phyloP scores from a whole-genome alignment of 2,329 filamentous ascomycete species.

The Pseudopithomyces chartarum region DNA sequence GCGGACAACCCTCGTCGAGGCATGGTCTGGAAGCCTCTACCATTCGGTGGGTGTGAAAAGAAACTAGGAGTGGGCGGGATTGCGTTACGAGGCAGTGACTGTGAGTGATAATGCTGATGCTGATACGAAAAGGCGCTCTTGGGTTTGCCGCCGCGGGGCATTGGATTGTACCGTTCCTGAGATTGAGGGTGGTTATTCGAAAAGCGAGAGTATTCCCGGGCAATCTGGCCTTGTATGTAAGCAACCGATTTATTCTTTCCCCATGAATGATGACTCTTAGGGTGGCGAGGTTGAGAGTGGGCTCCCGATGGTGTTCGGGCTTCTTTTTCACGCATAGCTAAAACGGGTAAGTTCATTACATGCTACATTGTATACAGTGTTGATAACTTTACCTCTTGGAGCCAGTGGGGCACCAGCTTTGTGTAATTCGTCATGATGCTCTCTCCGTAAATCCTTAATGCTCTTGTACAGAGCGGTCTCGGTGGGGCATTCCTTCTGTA shows the following conservation, averaged over 20 bases:
- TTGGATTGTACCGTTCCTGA: not conserved
- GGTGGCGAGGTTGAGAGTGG: not conserved
- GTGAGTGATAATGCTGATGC: not conserved
- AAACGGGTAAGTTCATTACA: not conserved
- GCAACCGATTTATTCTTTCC: not conserved
- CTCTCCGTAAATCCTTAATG: not conserved
- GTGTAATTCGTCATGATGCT: not conserved
- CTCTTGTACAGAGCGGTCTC: not conserved
- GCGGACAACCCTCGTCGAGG: not conserved
- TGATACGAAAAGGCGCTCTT: not conserved
- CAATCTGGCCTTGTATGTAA: not conserved
- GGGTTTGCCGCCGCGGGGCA: not conserved
- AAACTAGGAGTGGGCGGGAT: not conserved
- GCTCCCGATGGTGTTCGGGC: not conserved
- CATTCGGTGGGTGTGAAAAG: not conserved
- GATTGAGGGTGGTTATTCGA: not conserved
- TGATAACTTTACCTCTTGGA: not conserved
- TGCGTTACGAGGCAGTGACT: not conserved
- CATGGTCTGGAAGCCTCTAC: not conserved
- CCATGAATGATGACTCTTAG: not conserved
- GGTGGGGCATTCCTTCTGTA: not conserved
- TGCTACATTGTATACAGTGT: too few relatives aligned
- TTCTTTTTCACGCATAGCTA: not conserved
- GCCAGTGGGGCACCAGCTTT: not conserved
- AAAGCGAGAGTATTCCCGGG: too few relatives aligned